phyloP scores from a whole-genome alignment of 2,329 filamentous ascomycete genomes.

The Saccharata proteae region DNA sequence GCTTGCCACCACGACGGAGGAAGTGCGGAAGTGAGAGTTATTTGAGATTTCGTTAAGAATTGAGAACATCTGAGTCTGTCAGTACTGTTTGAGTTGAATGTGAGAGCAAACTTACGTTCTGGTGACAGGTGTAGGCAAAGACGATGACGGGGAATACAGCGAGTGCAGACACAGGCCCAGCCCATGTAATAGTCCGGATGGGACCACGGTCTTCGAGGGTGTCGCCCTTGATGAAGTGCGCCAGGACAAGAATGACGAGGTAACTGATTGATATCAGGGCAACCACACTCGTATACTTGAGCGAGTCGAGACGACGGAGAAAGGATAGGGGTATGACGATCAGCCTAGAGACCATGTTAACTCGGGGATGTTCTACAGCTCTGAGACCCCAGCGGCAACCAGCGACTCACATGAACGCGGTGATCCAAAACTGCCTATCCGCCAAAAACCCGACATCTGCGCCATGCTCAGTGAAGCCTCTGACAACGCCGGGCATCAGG shows the following conservation, averaged over 20 bases:
- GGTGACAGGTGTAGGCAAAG: conserved; percentile 98
- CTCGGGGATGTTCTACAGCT: too few relatives aligned
- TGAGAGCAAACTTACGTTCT: conserved; percentile 54
- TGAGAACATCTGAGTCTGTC: conserved; percentile 71
- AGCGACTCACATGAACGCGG: conserved; percentile 71
- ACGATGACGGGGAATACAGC: conserved; percentile 89
- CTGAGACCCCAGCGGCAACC: background rate
- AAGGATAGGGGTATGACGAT: conserved; percentile 92
- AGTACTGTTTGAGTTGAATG: conserved; percentile 6
- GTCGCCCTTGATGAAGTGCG: conserved; percentile 74
- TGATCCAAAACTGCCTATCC: conserved; percentile 94
- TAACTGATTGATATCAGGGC: conserved; percentile 91
- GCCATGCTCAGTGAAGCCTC: conserved; percentile 59
- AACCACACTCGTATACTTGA: conserved; percentile 93
- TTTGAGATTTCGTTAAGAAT: conserved; percentile 90
- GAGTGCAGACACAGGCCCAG: conserved; percentile 63
- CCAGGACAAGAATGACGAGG: conserved; percentile 82
- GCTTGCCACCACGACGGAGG: conserved; percentile 66
- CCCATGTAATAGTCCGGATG: conserved; percentile 67
- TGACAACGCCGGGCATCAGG: conserved; percentile 87
- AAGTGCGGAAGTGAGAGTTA: conserved; percentile 66
- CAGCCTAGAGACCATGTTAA: conserved; percentile 42
- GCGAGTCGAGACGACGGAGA: conserved; percentile 76
- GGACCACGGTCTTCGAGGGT: conserved; percentile 60
- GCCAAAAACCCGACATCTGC: conserved; percentile 61